A percentile compares a stretch with the other conserved stretches of the same genome.
Conservation (phyloP, 2,329 filamentous ascomycete species). For the Penicillium capsulatum region DNA sequence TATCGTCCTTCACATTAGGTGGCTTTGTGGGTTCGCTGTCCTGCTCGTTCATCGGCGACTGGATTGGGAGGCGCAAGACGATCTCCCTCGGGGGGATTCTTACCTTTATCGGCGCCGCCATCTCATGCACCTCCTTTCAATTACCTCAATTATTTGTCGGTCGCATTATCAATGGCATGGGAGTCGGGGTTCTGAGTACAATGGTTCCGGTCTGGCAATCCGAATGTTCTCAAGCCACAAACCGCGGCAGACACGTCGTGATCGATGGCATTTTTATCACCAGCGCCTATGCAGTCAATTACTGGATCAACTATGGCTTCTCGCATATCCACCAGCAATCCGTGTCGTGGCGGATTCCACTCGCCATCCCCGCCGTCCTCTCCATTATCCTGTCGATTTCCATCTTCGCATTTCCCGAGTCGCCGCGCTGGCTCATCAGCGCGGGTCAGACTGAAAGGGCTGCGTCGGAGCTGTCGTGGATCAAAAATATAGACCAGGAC, state of each 20-base stretch:
- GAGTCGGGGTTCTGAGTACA: slow-evolving; percentile 46
- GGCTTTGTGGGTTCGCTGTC: slow-evolving; percentile 16
- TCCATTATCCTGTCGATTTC: slow-evolving; percentile 47
- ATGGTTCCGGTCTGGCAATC: slow-evolving; percentile 48
- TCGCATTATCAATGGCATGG: slow-evolving; percentile 47
- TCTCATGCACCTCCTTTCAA: slow-evolving; percentile 41
- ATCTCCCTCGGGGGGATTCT: slow-evolving; percentile 44
- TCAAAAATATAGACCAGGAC: slow-evolving; percentile 43
- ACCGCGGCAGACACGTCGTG: slow-evolving; percentile 46
- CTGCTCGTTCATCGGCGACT: slow-evolving; percentile 37
- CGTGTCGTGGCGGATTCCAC: slow-evolving; percentile 50
- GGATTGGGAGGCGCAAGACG: slow-evolving; percentile 45
- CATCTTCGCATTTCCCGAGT: slow-evolving; percentile 51
- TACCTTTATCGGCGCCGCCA: slow-evolving; percentile 46
- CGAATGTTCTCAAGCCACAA: slow-evolving; percentile 45
- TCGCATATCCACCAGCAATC: slow-evolving; percentile 40
- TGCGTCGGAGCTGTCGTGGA: slow-evolving; percentile 40
- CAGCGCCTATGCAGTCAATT: slow-evolving; percentile 17
- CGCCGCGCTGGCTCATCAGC: slow-evolving; percentile 52
- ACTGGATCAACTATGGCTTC: slow-evolving; percentile 49
- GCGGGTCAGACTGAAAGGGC: slow-evolving; percentile 51
- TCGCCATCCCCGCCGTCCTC: slow-evolving; percentile 53
- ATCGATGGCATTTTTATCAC: slow-evolving; percentile 44
- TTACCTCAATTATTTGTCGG: slow-evolving; percentile 47
- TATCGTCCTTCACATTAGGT: slow-evolving; percentile 20